Percentiles rank a stretch among this genome's conserved stretches.
Evolutionary conservation across 208 protist genomes (phyloP).

Genomic region (Acanthamoeba quina): DNA sequence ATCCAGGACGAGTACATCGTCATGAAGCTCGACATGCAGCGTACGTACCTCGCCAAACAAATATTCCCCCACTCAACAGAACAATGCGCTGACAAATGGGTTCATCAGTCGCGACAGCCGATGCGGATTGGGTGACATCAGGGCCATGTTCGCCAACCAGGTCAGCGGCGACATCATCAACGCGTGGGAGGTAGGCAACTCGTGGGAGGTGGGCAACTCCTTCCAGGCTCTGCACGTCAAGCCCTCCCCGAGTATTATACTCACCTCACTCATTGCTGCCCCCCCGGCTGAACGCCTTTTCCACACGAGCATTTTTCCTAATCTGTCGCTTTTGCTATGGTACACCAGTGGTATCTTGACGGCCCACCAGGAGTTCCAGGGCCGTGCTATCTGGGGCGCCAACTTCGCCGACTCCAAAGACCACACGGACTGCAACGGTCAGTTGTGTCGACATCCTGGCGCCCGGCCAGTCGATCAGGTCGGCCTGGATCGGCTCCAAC

Average conservation of each 20-base stretch:
- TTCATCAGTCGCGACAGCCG: too few species aligned
- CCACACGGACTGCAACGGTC: slow-evolving; percentile 76
- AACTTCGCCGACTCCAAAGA: slow-evolving; percentile 58
- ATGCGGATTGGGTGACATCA: too few species aligned
- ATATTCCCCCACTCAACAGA: too few species aligned
- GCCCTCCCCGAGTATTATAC: background rate
- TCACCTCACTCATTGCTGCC: background rate
- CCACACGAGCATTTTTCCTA: too few species aligned
- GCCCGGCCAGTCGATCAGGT: slow-evolving; percentile 70
- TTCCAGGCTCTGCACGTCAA: slow-evolving; percentile 44
- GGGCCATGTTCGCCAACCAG: background rate
- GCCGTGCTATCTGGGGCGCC: slow-evolving; percentile 66
- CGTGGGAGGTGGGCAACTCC: background rate
- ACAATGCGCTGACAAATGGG: too few species aligned
- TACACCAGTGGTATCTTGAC: slow-evolving; percentile 45
- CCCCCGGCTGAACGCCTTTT: too few species aligned
- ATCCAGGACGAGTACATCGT: slow-evolving; percentile 57
- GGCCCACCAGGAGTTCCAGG: slow-evolving; percentile 67
- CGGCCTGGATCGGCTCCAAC: slow-evolving; percentile 68
- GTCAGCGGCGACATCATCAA: slow-evolving; percentile 14
- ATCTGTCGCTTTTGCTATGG: too few species aligned
- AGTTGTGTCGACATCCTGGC: slow-evolving; percentile 73
- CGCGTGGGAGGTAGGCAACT: background rate
- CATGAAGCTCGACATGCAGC: slow-evolving; percentile 9
- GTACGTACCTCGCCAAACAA: too few species aligned